Evolutionary conservation across 306 rosid genomes (phyloP), one percentile per base, ranked within the genome.

Genomic region (Cucurbita moschata): DNA sequence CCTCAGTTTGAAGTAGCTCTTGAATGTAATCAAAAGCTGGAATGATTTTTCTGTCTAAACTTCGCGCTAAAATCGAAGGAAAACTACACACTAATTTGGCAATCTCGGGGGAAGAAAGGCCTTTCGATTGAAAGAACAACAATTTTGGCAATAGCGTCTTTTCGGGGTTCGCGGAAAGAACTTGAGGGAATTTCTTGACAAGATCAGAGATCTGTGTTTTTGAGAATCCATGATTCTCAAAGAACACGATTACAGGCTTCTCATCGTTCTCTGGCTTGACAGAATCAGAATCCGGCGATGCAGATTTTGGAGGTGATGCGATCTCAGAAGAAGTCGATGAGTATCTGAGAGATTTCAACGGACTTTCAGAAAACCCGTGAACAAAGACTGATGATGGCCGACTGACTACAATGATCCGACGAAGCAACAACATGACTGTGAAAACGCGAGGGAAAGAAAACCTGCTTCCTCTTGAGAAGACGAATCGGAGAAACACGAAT

Each of bases 101-200:
- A 56, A 81, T 60, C 52, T 81, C 84, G 5, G 63, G 15, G 47
- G 59, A 12, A 37, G 84, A 81, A 71, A 78, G 8, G 19, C 87
- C 88, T 40, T 79, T 64, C 18, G 88, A 79, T 5, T 16, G 77
- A 2, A 81, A 65, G 67, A 79, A 84, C 50, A 75, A 67, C 55
- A 82, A 68, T 63, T 82, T 84, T 52, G 88, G 91, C 67, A 78
- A 69, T 46, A 85, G 83, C 74, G 67, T 77, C 5, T 68, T 74
- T 30, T 82, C 77, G 26, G 87, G 72, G 6, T 85, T 75, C 6
- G 63, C 5, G 7, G 37, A 14, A 69, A 85, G 83, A 38, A 82
- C 4, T 3, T 0, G 0, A 2, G 88, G 81, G 5, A 5, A 10
- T 23, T 10, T 56, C 54, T 10, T 53, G 42, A 78, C 77, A 30